Percentiles rank a stretch among this genome's conserved stretches.
Conservation (phyloP, 2,329 filamentous ascomycete species). For the Alternaria brassicicola region DNA sequence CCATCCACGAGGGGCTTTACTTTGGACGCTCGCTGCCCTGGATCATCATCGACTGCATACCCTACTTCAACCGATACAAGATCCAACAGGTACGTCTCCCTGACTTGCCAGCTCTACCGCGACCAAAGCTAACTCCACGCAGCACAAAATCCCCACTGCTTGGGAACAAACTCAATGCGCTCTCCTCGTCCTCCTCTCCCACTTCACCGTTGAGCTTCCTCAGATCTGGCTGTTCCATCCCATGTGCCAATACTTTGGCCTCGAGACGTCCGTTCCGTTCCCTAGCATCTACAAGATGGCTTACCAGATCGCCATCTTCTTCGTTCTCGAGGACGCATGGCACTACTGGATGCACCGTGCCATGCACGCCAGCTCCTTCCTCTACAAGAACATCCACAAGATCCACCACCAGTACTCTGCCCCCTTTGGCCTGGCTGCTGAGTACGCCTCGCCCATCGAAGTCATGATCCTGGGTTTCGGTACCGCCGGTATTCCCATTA, state of each 20-base stretch:
- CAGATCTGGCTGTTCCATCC: slow-evolving; percentile 99
- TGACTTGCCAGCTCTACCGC: background rate
- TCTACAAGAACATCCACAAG: slow-evolving; percentile 98
- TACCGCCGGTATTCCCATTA: slow-evolving; percentile 78
- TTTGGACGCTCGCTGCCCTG: slow-evolving; percentile 91
- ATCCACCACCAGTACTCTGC: slow-evolving; percentile 99
- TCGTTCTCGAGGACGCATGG: slow-evolving; percentile 95
- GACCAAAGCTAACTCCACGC: slow-evolving; percentile 22
- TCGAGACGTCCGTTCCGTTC: slow-evolving; percentile 88
- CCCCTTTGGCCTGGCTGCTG: slow-evolving; percentile 92
- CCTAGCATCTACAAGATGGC: slow-evolving; percentile 84
- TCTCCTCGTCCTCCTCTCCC: slow-evolving; percentile 86
- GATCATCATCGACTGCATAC: slow-evolving; percentile 88
- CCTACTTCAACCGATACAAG: slow-evolving; percentile 91
- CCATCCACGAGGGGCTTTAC: slow-evolving; percentile 93
- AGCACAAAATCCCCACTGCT: slow-evolving; percentile 86
- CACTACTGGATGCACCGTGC: slow-evolving; percentile 96
- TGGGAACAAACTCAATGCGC: slow-evolving; percentile 96
- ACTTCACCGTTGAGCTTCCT: slow-evolving; percentile 97
- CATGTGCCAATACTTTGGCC: slow-evolving; percentile 88
- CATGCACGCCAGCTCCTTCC: slow-evolving; percentile 84
- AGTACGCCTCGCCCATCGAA: slow-evolving; percentile 97
- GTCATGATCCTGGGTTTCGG: slow-evolving; percentile 93
- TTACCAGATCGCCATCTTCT: slow-evolving; percentile 90
- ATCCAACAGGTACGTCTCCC: slow-evolving; percentile 74